Evolutionary conservation across 2,329 filamentous ascomycete genomes (phyloP).

Genomic region (Podosphaera fusca): DNA sequence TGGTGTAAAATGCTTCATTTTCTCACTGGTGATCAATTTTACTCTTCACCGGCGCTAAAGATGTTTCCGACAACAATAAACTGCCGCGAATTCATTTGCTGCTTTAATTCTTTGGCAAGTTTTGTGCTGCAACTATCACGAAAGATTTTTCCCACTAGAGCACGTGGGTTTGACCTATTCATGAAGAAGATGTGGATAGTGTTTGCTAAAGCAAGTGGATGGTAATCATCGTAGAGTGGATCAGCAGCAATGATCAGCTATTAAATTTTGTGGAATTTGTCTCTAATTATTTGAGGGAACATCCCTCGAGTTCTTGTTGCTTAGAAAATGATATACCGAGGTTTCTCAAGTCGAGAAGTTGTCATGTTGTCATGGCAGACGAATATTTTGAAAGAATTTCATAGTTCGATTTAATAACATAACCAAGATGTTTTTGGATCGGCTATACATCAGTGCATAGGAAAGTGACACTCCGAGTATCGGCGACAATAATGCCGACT

Average conservation of each 20-base stretch:
- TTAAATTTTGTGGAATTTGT: neutral
- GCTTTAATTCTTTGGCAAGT: neutral
- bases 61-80: neutral
- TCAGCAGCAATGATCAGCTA: constrained; percentile 68
- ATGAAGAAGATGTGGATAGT: constrained; percentile 48
- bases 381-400: constrained; percentile 26
- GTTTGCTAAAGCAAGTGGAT: constrained; percentile 49
- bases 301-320: neutral
- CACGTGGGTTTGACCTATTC: constrained; percentile 29
- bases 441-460: constrained; percentile 60
- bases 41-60: neutral
- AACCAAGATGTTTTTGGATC: constrained; percentile 63
- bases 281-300: neutral
- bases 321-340: constrained; percentile 18
- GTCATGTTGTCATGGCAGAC: constrained; percentile 35
- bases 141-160: constrained; percentile 60
- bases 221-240: constrained; percentile 64
- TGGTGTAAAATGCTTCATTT: neutral
- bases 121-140: constrained; percentile 26
- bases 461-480: constrained; percentile 41
- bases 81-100: neutral
- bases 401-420: constrained; percentile 47
- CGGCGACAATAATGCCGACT: constrained; percentile 67
- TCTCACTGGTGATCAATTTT: neutral
- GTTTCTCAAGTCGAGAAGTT: constrained; percentile 32